Evolutionary conservation across 2,329 filamentous ascomycete species (phyloP), one percentile per base, ranked within the genome.

Genomic region (Annulohypoxylon truncatum): DNA sequence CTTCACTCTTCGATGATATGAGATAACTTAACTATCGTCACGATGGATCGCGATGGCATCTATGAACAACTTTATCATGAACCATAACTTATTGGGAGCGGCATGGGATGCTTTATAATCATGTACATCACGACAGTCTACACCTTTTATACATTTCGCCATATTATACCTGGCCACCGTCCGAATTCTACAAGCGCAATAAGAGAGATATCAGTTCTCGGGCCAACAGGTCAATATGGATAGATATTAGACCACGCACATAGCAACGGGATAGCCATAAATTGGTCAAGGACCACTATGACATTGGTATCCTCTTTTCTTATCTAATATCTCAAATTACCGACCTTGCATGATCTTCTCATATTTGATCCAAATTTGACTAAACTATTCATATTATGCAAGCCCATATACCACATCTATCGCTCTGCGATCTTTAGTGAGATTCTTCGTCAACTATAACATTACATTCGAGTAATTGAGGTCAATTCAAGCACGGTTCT

Each of bases 221-320:
- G 24, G 54, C 18, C 15, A 47, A 47, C 24, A 22, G 26, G 46
- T 38, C 26, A 33, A 29, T 3, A 20, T 10, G 40, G 53, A 52
- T 15, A 53, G n/a, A 24, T 48, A 15, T 42, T 53, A 51, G 48
- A 47, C n/a, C 12, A 40, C 33, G 29, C 38, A 12, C 31, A 51
- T 12, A 24, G 51, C 12, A 54, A 38, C 8, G 4, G 12, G 24
- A 28, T 40, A 24, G n/a, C 9, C 10, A 2, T 10, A 53, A 28
- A 61, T 61, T 46, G 15, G 38, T 31, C 15, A 44, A 56, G 46
- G 56, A 56, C 13, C 26, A 51, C 40, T 26, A 57, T 61, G 24
- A 61, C 20, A n/a, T 20, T 2, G 18, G 29, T 24, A 10, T 7
- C 29, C 29, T 18, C 20, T 18, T 47, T 9, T 13, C 48, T 46